Base-by-base conservation (phyloP, 106 monocot genomes). In the Dendrobium catenatum region DNA sequence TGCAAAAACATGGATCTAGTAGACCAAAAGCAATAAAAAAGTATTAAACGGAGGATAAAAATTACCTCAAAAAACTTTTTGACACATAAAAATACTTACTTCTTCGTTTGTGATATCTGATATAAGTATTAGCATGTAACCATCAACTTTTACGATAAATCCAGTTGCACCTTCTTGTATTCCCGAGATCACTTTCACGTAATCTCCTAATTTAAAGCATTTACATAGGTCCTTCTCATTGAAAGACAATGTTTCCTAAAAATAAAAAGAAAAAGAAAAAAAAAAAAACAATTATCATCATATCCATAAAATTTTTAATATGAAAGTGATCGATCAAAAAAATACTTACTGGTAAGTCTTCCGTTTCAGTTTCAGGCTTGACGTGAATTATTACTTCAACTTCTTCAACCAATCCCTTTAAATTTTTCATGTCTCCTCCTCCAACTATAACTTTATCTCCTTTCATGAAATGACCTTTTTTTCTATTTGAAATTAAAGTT, bases 211-310 rank as follows among this genome's bases (percentile, higher is more conserved):
- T 81, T 95, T 93, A 75, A 99, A 99, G 79, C 90, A 90, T 80
- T 99, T 99, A 90, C 99, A 99, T 3, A 99, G 83, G 56, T 99
- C 93, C 80, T 99, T 99, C 58, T 95, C 99, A 76, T 99, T 91
- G 55, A 99, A 90, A 58, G 93, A 87, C 75, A 99, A 86, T 33
- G 99, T 93, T 86, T 95, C 86, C 93, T 93, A 80, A 44, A 83
- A 48, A 26, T 76, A 9, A 24, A 47, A 49, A 22, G 58, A 61
- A 73, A 40, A 61, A 73, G 26, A 26, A 26, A 26, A 26, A 26
- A 26, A 26, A 26, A 40, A 54, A 42, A 84, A 78, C 61, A 42
- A 82, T 4, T 74, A 41, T 2, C 40, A 43, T 74, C 19, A 43
- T 40, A 73, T 20, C 20, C 1, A 43, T 18, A 74, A 15, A 76